Base-by-base conservation (phyloP, 2,329 filamentous ascomycete species). In the Stenocarpella maydis region DNA sequence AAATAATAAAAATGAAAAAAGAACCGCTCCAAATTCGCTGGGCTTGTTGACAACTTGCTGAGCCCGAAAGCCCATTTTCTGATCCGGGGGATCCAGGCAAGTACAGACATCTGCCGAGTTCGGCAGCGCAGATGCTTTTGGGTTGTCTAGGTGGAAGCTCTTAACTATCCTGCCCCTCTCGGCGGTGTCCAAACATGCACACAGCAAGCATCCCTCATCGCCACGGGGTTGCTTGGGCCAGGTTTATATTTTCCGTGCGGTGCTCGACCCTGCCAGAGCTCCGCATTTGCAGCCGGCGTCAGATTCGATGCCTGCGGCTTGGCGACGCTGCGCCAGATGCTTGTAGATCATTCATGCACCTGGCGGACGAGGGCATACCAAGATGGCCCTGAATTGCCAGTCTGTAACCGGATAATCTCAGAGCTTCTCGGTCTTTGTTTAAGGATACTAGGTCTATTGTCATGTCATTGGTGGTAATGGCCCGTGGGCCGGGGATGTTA, bases 241-340 rank as follows among this genome's bases (percentile, higher is more conserved):
- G 55, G 55, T 26, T 31, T 3, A 21, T 41, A 34, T 61, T 34
- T 37, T 26, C 55, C 15, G 47, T 45, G 55, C 55, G 55, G 8
- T 47, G 26, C 41, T 61, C 58, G 47, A 61, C 58, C 58, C 34
- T 45, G 58, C 28, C 58, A 47, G 28, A 47, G 41, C 24, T 61
- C 58, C 58, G 55, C 39, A 47, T 61, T n/a, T n/a, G 39, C 41
- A 34, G 26, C 55, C 55, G 58, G 58, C 41, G 58, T 61, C 58
- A 49, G 58, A 61, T 47, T 61, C 58, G 58, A 26, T 47, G 58
- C 41, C 53, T 61, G 58, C 28, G 58, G 47, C 58, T 47, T 47
- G 41, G 58, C 58, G 58, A 26, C 58, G 58, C 41, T 61, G 58
- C 58, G 41, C 58, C 58, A 61, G 41, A 47, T 61, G 41, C 58